Percentiles rank a stretch among this genome's conserved stretches.
Evolutionary conservation across 2,329 filamentous ascomycete species (phyloP).

Genomic region (Exophiala viscosa): DNA sequence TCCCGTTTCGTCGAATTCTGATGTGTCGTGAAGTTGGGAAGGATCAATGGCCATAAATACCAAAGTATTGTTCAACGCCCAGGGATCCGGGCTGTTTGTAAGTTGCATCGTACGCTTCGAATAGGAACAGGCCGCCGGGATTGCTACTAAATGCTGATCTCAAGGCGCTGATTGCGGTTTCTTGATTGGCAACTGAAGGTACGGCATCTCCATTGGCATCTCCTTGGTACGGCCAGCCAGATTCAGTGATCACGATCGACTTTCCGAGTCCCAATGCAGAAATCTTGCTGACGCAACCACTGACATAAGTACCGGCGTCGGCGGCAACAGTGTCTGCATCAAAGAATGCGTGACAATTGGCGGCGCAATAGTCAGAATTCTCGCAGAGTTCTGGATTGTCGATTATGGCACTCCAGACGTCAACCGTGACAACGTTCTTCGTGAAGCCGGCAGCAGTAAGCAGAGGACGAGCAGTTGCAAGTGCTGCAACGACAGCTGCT

Average conservation of each 20-base stretch:
- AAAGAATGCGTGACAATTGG: conserved; percentile 84
- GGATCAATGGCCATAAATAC: conserved; percentile 35
- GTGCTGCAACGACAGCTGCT: conserved; percentile 53
- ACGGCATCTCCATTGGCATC: conserved; percentile 63
- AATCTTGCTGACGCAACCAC: conserved; percentile 51
- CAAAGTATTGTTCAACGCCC: conserved; percentile 74
- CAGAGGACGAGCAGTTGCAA: conserved; percentile 55
- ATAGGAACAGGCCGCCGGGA: conserved; percentile 60
- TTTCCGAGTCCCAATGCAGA: conserved; percentile 50
- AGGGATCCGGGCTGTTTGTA: conserved; percentile 73
- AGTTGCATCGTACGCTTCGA: conserved; percentile 72
- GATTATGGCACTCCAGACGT: conserved; percentile 69
- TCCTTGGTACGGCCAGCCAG: conserved; percentile 76
- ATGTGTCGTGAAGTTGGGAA: not conserved
- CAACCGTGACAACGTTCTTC: conserved; percentile 74
- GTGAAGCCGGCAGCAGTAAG: conserved; percentile 63
- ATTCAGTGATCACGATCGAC: conserved; percentile 71
- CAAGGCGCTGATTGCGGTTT: conserved; percentile 62
- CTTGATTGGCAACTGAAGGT: conserved; percentile 64
- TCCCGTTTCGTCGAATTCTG: not conserved
- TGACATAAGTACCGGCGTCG: conserved; percentile 65
- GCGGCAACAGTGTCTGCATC: conserved; percentile 59
- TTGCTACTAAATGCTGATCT: conserved; percentile 54
- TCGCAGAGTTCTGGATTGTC: conserved; percentile 66
- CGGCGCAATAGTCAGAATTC: conserved; percentile 71